Evolutionary conservation across 192 early-diverging fungal species (phyloP).

Genomic region (Rhizophagus clarus): DNA sequence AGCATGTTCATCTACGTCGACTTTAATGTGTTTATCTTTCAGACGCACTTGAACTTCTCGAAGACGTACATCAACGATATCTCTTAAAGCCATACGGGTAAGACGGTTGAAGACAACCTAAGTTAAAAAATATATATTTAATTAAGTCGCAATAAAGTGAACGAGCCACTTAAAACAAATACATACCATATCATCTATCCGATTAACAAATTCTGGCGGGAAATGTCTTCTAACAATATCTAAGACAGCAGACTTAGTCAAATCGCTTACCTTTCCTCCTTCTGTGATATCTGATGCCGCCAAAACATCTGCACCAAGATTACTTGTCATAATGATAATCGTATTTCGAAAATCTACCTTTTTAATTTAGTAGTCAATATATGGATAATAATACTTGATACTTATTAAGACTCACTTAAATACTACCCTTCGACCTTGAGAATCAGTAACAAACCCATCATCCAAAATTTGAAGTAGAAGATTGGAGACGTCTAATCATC

Average conservation of each 20-base stretch:
- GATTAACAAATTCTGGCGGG: slow-evolving; percentile 78
- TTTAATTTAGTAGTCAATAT: background rate
- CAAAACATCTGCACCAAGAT: slow-evolving; percentile 73
- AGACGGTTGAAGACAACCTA: slow-evolving; percentile 73
- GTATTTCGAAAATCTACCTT: slow-evolving; percentile 77
- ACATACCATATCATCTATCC: slow-evolving; percentile 74
- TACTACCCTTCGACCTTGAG: slow-evolving; percentile 63
- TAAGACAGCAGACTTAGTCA: slow-evolving; percentile 64
- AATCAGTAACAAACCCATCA: slow-evolving; percentile 79
- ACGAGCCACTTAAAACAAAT: too few species aligned
- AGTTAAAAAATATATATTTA: background rate
- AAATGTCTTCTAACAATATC: slow-evolving; percentile 74
- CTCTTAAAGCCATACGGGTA: slow-evolving; percentile 61
- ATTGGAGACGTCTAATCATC: slow-evolving; percentile 79
- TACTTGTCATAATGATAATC: slow-evolving; percentile 82
- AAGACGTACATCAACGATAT: slow-evolving; percentile 78
- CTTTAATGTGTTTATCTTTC: slow-evolving; percentile 70
- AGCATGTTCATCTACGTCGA: slow-evolving; percentile 71
- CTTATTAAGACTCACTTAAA: background rate
- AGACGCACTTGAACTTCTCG: slow-evolving; percentile 72
- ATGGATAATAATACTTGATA: background rate
- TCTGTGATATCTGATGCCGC: slow-evolving; percentile 49
- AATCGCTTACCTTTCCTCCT: slow-evolving; percentile 48
- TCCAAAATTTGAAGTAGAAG: slow-evolving; percentile 91
- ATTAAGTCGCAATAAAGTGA: background rate